These are phyloP conservation scores for Gynandropsis gynandra DNA, from an alignment of 345 rosid genomes.

Conservation along the genomic window DNA sequence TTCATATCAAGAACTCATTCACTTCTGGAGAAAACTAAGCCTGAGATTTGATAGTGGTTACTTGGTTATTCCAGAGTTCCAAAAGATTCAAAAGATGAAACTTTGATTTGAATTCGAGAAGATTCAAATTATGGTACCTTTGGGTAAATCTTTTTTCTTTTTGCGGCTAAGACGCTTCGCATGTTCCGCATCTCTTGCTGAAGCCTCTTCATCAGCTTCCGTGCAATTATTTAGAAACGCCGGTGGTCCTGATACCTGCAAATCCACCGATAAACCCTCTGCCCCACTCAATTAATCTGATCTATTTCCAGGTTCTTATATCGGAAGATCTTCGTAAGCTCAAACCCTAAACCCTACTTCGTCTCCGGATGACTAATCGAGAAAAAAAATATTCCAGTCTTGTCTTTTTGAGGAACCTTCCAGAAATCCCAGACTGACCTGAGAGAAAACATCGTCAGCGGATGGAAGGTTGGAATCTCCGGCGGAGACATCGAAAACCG, in stretches of 20 bases:
- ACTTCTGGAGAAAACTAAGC: background rate
- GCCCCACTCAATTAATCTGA: conserved; percentile 3
- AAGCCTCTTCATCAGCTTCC: conserved; percentile 47
- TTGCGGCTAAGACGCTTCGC: conserved; percentile 44
- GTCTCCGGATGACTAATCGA: background rate
- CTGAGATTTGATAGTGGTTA: background rate
- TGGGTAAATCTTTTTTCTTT: conserved; percentile 58
- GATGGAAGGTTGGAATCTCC: conserved; percentile 63
- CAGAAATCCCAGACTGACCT: conserved; percentile 51
- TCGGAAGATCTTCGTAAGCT: conserved; percentile 2
- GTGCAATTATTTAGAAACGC: conserved; percentile 67
- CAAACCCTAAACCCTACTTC: background rate
- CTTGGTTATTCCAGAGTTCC: background rate
- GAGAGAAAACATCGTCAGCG: conserved; percentile 75
- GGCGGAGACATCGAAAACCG: conserved; percentile 37
- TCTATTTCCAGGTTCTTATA: conserved; percentile 4
- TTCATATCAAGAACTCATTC: too few relatives aligned
- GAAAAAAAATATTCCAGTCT: too few relatives aligned
- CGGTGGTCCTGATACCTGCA: conserved; percentile 84
- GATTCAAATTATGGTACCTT: conserved; percentile 37
- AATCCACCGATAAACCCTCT: conserved; percentile 16
- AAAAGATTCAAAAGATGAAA: conserved; percentile 3
- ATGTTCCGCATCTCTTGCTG: conserved; percentile 38
- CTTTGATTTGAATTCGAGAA: background rate
- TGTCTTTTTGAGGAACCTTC: too few relatives aligned